phyloP scores from a whole-genome alignment of 2,329 filamentous ascomycete genomes.

The Seiridium cupressi region DNA sequence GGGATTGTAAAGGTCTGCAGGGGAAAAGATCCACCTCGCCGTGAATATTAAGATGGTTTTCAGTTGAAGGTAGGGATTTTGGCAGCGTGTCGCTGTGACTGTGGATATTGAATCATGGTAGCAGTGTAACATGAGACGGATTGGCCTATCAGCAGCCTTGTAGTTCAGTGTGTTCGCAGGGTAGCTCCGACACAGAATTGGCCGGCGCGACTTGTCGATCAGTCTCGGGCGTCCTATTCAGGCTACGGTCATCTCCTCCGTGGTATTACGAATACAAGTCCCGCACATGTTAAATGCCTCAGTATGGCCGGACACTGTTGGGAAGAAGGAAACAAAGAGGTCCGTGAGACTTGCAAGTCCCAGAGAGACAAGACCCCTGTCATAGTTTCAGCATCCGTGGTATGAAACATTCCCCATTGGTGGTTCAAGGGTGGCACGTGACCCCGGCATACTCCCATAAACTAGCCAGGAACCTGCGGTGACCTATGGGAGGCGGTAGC shows the following conservation, averaged over 20 bases:
- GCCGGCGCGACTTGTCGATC: slow-evolving; percentile 21
- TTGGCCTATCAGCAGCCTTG: slow-evolving; percentile 17
- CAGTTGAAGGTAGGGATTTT: slow-evolving; percentile 6
- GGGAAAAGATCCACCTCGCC: slow-evolving; percentile 14
- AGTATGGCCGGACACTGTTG: slow-evolving; percentile 13
- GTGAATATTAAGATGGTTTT: background rate
- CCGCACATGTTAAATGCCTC: slow-evolving; percentile 21
- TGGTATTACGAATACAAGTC: slow-evolving; percentile 1
- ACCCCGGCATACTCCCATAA: slow-evolving; percentile 4
- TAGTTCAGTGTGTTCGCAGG: slow-evolving; percentile 1
- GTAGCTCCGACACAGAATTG: slow-evolving; percentile 18
- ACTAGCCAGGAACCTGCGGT: slow-evolving; percentile 2
- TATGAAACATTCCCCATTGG: slow-evolving; percentile 21
- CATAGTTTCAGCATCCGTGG: slow-evolving; percentile 22
- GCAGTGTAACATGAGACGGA: slow-evolving; percentile 17
- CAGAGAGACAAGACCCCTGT: slow-evolving; percentile 9
- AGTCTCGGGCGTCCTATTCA: slow-evolving; percentile 22
- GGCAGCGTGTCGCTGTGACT: slow-evolving; percentile 12
- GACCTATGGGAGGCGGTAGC: slow-evolving; percentile 11
- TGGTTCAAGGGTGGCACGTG: slow-evolving; percentile 19
- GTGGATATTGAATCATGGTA: slow-evolving; percentile 14
- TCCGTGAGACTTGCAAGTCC: slow-evolving; percentile 7
- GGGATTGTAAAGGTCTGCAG: slow-evolving; percentile 14
- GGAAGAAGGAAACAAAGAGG: slow-evolving; percentile 7
- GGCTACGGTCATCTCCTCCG: slow-evolving; percentile 11